phyloP scores from a whole-genome alignment of 208 protist species.

The Trypanosoma platydactyli region DNA sequence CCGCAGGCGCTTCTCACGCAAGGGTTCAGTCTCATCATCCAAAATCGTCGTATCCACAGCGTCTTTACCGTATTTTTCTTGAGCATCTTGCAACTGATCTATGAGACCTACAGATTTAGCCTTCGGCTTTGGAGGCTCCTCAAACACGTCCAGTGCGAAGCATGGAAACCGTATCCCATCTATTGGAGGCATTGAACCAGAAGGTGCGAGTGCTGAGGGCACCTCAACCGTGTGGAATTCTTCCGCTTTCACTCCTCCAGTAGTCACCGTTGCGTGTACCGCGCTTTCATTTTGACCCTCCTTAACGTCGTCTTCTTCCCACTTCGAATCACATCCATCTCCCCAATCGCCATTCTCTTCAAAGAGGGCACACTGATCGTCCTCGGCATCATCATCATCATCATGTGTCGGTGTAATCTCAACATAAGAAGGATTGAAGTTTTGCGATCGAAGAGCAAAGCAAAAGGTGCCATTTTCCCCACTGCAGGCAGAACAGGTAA shows the following conservation, averaged over 20 bases:
- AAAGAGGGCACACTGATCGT: constrained; percentile 39
- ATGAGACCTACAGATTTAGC: constrained; percentile 25
- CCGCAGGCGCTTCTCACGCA: constrained; percentile 55
- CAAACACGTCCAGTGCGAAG: constrained; percentile 65
- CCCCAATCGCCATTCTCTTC: constrained; percentile 51
- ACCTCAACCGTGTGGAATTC: background rate
- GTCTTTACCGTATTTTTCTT: constrained; percentile 53
- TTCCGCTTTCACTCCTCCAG: background rate
- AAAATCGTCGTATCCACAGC: constrained; percentile 63
- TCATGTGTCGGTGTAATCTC: constrained; percentile 1
- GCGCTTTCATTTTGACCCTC: background rate
- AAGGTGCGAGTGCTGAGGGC: constrained; percentile 34
- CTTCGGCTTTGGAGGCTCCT: constrained; percentile 54
- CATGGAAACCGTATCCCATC: constrained; percentile 55
- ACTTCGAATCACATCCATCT: constrained; percentile 26
- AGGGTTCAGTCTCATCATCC: constrained; percentile 75
- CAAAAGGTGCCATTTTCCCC: constrained; percentile 42
- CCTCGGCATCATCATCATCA: constrained; percentile 7
- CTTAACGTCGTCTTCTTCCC: background rate
- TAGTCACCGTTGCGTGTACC: background rate
- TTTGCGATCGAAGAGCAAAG: constrained; percentile 78
- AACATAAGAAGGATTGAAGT: constrained; percentile 69
- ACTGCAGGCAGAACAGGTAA: constrained; percentile 63
- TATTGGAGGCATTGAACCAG: constrained; percentile 33
- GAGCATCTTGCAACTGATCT: constrained; percentile 51